phyloP scores from a whole-genome alignment of 1,139 yeast species.

The Kodamaea sp. region DNA sequence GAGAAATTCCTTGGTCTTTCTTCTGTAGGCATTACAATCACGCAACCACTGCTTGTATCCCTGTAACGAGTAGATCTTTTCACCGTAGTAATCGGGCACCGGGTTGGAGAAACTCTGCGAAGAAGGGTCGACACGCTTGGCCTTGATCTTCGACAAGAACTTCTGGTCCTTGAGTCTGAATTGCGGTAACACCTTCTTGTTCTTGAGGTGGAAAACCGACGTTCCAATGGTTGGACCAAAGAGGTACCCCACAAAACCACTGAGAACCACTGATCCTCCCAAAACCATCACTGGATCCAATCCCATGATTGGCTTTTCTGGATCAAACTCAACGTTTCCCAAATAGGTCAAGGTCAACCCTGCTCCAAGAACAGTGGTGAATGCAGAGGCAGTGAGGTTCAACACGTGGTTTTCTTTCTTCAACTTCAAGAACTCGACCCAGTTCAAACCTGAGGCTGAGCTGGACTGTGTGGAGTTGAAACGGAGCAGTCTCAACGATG shows the following conservation, averaged over 20 bases:
- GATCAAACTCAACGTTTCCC: conserved; percentile 83
- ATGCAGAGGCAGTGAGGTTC: conserved; percentile 64
- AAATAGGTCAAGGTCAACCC: conserved; percentile 73
- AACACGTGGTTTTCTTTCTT: conserved; percentile 74
- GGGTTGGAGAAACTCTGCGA: conserved; percentile 91
- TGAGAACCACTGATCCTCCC: conserved; percentile 63
- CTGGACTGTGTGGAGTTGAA: conserved; percentile 24
- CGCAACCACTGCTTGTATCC: conserved; percentile 95
- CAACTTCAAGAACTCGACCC: conserved; percentile 79
- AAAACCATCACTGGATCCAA: conserved; percentile 82
- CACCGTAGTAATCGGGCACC: conserved; percentile 97
- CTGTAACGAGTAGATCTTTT: conserved; percentile 81
- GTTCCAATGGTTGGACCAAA: conserved; percentile 85
- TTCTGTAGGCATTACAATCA: conserved; percentile 87
- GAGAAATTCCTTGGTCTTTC: conserved; percentile 81
- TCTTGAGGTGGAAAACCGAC: conserved; percentile 57
- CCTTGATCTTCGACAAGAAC: conserved; percentile 71
- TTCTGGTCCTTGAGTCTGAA: conserved; percentile 66
- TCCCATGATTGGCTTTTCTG: conserved; percentile 83
- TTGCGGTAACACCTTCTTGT: conserved; percentile 46
- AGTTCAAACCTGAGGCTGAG: conserved; percentile 37
- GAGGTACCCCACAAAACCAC: conserved; percentile 78
- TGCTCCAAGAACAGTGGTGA: conserved; percentile 70
- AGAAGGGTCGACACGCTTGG: conserved; percentile 90
- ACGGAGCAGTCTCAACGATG: conserved; percentile 16